These are phyloP conservation scores for Allomyces arbusculus DNA, from an alignment of 192 early-diverging fungal species.

Conservation along the genomic window DNA sequence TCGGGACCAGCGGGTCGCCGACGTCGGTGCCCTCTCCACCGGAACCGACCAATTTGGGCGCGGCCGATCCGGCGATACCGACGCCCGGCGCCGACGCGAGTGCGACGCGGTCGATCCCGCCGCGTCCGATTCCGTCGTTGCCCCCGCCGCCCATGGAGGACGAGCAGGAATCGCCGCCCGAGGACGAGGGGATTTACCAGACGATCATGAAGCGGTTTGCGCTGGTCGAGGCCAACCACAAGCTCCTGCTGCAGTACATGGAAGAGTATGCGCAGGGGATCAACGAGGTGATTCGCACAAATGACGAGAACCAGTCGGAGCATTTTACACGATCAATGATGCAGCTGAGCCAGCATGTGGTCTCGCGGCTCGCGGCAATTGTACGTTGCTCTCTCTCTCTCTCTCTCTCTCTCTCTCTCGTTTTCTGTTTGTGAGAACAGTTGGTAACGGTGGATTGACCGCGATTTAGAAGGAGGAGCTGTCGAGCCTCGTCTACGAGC, in stretches of 20 bases:
- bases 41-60: too few relatives aligned
- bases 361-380: not conserved
- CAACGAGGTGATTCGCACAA: slow-evolving; percentile 35
- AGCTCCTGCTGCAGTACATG: slow-evolving; percentile 46
- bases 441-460: not conserved
- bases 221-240: slow-evolving; percentile 59
- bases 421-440: not conserved
- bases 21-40: too few relatives aligned
- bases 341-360: slow-evolving; percentile 29
- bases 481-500: not conserved
- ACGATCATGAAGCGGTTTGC: slow-evolving; percentile 70
- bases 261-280: slow-evolving; percentile 56
- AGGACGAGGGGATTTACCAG: slow-evolving; percentile 66
- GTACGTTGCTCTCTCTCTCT: not conserved
- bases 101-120: too few relatives aligned
- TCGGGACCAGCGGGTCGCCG: too few relatives aligned
- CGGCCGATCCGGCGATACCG: too few relatives aligned
- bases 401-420: too few relatives aligned
- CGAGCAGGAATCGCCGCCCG: slow-evolving; percentile 10
- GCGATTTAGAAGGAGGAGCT: not conserved
- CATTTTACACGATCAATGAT: slow-evolving; percentile 38
- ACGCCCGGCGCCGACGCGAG: too few relatives aligned
- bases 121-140: not conserved
- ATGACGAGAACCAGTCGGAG: slow-evolving; percentile 35
- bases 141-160: slow-evolving; percentile 5